phyloP scores from a whole-genome alignment of 1,284 basidiomycete genomes.

The Salmacisia buchloeana region DNA sequence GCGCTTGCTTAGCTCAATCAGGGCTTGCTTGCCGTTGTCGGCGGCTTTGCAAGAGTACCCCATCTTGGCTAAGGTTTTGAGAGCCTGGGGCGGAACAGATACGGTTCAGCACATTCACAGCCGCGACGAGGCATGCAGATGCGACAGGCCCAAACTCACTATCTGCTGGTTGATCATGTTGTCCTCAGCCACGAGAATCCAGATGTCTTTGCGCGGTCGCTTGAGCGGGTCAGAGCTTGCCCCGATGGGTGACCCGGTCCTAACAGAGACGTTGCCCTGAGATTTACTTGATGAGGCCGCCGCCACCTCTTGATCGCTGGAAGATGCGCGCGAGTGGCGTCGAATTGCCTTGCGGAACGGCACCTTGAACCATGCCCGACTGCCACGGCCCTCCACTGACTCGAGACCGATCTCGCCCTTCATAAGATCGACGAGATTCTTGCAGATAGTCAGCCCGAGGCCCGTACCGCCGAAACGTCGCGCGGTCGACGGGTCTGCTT shows the following conservation, averaged over 20 bases:
- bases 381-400: conserved; percentile 43
- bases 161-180: conserved; percentile 46
- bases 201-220: conserved; percentile 39
- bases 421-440: conserved; percentile 42
- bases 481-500: conserved; percentile 42
- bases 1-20: conserved; percentile 29
- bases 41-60: conserved; percentile 42
- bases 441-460: conserved; percentile 42
- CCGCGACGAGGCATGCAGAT: no score
- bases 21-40: conserved; percentile 38
- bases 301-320: not conserved
- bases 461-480: conserved; percentile 42
- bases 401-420: conserved; percentile 40
- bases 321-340: not conserved
- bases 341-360: not conserved
- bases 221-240: conserved; percentile 31
- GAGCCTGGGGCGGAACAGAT: conserved; percentile 12
- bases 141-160: no score
- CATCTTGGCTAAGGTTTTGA: conserved; percentile 43
- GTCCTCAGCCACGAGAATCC: conserved; percentile 46
- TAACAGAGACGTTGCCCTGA: not conserved
- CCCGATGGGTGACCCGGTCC: conserved; percentile 9
- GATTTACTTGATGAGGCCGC: not conserved
- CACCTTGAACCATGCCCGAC: conserved; percentile 27
- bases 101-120: not conserved